A percentile compares a stretch with the other conserved stretches of the same genome.
phyloP scores from a whole-genome alignment of 73 alveolate species.

The Tetrahymena malaccensis region DNA sequence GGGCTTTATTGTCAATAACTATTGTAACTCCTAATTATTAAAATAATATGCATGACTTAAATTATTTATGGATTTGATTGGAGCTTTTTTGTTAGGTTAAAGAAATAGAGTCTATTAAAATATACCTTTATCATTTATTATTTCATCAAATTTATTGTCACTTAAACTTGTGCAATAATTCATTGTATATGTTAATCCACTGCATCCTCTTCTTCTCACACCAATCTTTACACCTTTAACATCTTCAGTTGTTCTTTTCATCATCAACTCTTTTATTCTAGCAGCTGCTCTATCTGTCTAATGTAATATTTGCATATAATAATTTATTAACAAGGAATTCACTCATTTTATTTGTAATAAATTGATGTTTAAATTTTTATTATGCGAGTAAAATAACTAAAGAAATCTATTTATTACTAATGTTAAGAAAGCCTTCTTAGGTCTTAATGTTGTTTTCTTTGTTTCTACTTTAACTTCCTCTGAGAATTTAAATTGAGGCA shows the following conservation, averaged over 20 bases:
- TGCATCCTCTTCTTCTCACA: constrained; percentile 75
- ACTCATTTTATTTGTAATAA: not conserved
- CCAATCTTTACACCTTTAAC: constrained; percentile 59
- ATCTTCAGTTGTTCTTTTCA: not conserved
- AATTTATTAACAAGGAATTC: not conserved
- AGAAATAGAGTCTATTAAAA: not conserved
- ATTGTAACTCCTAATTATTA: constrained; percentile 54
- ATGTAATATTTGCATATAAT: not conserved
- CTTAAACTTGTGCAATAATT: constrained; percentile 46
- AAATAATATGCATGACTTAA: not conserved
- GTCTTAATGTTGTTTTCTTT: not conserved
- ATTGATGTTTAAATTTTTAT: not conserved
- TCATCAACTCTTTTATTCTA: constrained; percentile 20
- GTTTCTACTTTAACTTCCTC: not conserved
- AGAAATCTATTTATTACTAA: not conserved
- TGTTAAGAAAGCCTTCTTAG: not conserved
- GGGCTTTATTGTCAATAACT: constrained; percentile 63
- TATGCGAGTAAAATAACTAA: no score
- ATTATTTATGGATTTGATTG: not conserved
- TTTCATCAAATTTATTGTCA: constrained; percentile 63
- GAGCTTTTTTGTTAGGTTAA: not conserved
- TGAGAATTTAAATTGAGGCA: not conserved
- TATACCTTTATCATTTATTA: constrained; percentile 56
- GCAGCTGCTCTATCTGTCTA: constrained; percentile 43
- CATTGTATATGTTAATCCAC: constrained; percentile 72